Evolutionary conservation across 495 filamentous ascomycete genomes (phyloP).

Genomic region (Neurospora sp.): DNA sequence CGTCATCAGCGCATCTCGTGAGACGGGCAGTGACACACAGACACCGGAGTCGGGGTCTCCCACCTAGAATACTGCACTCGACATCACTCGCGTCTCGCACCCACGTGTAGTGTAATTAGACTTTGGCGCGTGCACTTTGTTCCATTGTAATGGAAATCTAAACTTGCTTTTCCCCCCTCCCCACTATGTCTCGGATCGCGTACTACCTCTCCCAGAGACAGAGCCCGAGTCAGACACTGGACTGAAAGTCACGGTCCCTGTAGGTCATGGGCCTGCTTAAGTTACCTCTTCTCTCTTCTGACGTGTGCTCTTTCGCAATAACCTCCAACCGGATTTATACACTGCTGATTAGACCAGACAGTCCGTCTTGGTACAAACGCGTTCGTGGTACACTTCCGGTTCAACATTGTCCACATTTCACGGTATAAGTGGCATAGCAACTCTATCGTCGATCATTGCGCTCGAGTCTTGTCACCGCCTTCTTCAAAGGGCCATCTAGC

Average conservation of each 20-base stretch:
- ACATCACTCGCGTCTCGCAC: not conserved
- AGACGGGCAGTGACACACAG: not conserved
- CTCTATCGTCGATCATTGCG: not conserved
- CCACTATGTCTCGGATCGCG: not conserved
- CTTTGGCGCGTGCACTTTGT: not conserved
- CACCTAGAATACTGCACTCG: not conserved
- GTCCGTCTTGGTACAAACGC: not conserved
- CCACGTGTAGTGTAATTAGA: not conserved
- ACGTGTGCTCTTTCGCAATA: not conserved
- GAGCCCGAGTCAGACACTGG: not conserved
- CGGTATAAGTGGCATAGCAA: not conserved
- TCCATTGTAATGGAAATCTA: not conserved
- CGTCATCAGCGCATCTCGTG: not conserved
- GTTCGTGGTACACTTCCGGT: not conserved
- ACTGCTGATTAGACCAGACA: not conserved
- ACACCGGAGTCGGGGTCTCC: not conserved
- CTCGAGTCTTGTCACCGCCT: not conserved
- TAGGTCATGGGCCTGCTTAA: not conserved
- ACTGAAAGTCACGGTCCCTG: not conserved
- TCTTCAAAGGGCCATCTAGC: not conserved
- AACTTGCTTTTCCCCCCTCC: not conserved
- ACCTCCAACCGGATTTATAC: not conserved
- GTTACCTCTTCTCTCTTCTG: not conserved
- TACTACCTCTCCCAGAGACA: not conserved
- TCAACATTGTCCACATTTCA: not conserved